These are phyloP conservation scores for Diplodia sapinea DNA, from an alignment of 2,329 filamentous ascomycete species.

Conservation along the genomic window DNA sequence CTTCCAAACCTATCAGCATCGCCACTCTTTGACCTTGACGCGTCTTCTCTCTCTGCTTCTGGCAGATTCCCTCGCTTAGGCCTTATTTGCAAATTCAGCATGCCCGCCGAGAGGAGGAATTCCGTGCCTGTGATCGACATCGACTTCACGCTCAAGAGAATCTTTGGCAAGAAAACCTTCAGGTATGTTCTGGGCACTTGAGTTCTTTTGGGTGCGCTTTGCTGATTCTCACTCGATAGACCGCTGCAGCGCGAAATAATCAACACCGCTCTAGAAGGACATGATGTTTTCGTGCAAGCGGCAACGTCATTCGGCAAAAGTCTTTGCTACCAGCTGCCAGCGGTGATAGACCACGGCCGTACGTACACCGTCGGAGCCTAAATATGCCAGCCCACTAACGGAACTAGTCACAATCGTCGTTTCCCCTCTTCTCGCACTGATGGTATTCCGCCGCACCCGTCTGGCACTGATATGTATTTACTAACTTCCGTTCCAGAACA, in stretches of 20 bases:
- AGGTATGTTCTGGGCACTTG: conserved; percentile 58
- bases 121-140: conserved; percentile 59
- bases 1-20: not conserved
- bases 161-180: conserved; percentile 76
- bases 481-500: conserved; percentile 65
- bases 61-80: too few species aligned
- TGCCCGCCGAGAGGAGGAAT: conserved; percentile 42
- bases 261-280: conserved; percentile 74
- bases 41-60: not conserved
- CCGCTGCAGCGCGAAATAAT: conserved; percentile 90
- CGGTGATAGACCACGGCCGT: conserved; percentile 86
- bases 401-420: conserved; percentile 81
- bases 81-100: conserved; percentile 28
- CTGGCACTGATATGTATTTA: not conserved
- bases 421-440: conserved; percentile 85
- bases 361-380: conserved; percentile 46
- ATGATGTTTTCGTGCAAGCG: conserved; percentile 94
- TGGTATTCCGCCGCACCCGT: conserved; percentile 61
- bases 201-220: not conserved
- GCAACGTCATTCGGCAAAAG: conserved; percentile 92
- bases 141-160: conserved; percentile 73
- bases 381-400: conserved; percentile 32
- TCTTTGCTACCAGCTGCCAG: conserved; percentile 89
- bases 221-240: conserved; percentile 52
- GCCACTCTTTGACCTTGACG: not conserved